phyloP scores from a whole-genome alignment of 768 basidiomycete genomes.

The Auricularia cornea region DNA sequence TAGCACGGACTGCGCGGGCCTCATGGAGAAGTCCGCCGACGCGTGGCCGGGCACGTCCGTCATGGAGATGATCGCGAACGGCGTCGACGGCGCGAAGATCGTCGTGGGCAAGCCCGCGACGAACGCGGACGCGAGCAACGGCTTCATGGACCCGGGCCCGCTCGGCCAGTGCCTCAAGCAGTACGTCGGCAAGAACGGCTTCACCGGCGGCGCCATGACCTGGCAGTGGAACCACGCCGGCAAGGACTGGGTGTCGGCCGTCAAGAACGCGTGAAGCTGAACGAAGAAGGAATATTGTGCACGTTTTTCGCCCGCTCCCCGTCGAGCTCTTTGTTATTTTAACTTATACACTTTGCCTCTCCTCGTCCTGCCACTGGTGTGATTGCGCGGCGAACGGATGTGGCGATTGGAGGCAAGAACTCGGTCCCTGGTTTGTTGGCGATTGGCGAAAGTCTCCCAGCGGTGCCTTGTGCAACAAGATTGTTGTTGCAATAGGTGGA shows the following conservation, averaged over 20 bases:
- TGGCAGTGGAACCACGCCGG: conserved; percentile 4
- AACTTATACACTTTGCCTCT: not conserved
- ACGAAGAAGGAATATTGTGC: not conserved
- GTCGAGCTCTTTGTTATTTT: not conserved
- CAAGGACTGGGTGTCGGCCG: not conserved
- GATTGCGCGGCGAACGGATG: too few relatives aligned
- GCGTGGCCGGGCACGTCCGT: conserved; percentile 24
- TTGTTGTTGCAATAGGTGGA: too few relatives aligned
- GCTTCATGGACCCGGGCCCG: conserved; percentile 50
- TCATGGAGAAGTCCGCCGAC: conserved; percentile 20
- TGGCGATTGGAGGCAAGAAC: too few relatives aligned
- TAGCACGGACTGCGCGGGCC: conserved; percentile 9
- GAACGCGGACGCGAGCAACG: conserved; percentile 43
- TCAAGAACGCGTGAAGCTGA: not conserved
- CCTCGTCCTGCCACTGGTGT: not conserved
- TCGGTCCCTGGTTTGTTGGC: too few relatives aligned
- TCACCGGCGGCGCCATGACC: conserved; percentile 39
- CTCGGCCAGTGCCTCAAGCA: conserved; percentile 52
- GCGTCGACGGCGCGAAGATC: conserved; percentile 53
- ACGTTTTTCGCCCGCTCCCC: not conserved
- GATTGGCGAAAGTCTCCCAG: too few relatives aligned
- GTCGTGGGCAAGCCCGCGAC: conserved; percentile 70
- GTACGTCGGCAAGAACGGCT: conserved; percentile 46
- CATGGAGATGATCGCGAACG: conserved; percentile 50
- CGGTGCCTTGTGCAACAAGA: too few relatives aligned